Percentiles rank a stretch among this genome's conserved stretches.
Evolutionary conservation across 192 early-diverging fungal genomes (phyloP).

Genomic region (Umbelopsis sp.): DNA sequence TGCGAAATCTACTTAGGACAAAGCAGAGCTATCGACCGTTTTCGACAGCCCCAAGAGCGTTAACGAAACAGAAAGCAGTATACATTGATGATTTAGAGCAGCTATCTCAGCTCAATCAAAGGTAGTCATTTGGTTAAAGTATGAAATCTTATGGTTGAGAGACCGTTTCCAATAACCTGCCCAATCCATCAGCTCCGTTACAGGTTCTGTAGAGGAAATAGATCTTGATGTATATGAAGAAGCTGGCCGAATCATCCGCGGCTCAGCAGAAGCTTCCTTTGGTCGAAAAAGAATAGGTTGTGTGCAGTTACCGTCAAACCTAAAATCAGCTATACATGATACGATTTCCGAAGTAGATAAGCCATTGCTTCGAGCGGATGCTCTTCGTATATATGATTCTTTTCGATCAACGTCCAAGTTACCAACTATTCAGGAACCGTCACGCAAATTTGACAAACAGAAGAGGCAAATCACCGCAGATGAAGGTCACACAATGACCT

Average conservation of each 20-base stretch:
- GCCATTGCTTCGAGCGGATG: constrained; percentile 50
- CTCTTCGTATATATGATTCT: constrained; percentile 54
- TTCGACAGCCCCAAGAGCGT: background rate
- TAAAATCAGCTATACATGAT: constrained; percentile 32
- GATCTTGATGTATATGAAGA: background rate
- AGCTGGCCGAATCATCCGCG: background rate
- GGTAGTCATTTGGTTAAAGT: background rate
- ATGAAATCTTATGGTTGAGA: too few species aligned
- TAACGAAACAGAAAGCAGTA: constrained; percentile 7
- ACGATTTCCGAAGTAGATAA: constrained; percentile 45
- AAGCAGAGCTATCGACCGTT: background rate
- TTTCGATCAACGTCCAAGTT: constrained; percentile 52
- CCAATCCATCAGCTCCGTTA: too few species aligned
- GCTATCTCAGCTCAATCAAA: background rate
- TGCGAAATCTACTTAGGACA: background rate
- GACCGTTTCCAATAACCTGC: too few species aligned
- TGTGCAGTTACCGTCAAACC: constrained; percentile 36
- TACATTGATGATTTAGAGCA: background rate
- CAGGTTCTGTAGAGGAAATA: background rate
- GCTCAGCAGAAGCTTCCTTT: constrained; percentile 44
- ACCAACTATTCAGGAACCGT: constrained; percentile 18
- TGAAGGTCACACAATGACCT: constrained; percentile 68
- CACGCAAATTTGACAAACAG: background rate
- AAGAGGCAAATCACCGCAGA: background rate
- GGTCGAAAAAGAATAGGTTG: constrained; percentile 46